These are phyloP conservation scores for Mucor racemosus DNA, from an alignment of 371 early-diverging fungal genomes.

Conservation along the genomic window DNA sequence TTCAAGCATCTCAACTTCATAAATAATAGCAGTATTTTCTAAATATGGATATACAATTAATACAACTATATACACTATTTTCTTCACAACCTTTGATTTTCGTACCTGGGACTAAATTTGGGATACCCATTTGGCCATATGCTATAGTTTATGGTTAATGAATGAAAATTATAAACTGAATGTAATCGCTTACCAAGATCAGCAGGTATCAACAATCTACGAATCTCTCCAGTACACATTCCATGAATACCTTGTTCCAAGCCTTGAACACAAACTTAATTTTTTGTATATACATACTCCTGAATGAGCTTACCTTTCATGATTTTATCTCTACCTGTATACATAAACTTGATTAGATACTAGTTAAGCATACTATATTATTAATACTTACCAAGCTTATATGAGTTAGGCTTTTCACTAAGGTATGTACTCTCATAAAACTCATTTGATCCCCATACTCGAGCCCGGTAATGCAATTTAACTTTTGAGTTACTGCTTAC, in stretches of 20 bases:
- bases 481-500: constrained; percentile 31
- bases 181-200: constrained; percentile 36
- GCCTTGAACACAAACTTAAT: constrained; percentile 33
- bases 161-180: background rate
- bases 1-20: constrained; percentile 43
- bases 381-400: constrained; percentile 30
- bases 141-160: constrained; percentile 12
- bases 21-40: constrained; percentile 43
- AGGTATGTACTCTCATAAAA: constrained; percentile 40
- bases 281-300: background rate
- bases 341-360: background rate
- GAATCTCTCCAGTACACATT: constrained; percentile 74
- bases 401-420: constrained; percentile 14
- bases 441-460: constrained; percentile 36
- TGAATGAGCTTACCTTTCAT: constrained; percentile 28
- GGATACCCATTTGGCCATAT: constrained; percentile 42
- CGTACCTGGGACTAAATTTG: constrained; percentile 42
- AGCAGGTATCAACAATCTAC: constrained; percentile 68
- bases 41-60: background rate
- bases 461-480: constrained; percentile 37
- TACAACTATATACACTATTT: background rate
- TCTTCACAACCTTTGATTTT: background rate
- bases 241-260: constrained; percentile 72
- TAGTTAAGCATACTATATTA: background rate
- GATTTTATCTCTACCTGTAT: constrained; percentile 36